These are phyloP conservation scores for Metarhizium guizhouense DNA, from an alignment of 2,329 filamentous ascomycete species.

Conservation along the genomic window DNA sequence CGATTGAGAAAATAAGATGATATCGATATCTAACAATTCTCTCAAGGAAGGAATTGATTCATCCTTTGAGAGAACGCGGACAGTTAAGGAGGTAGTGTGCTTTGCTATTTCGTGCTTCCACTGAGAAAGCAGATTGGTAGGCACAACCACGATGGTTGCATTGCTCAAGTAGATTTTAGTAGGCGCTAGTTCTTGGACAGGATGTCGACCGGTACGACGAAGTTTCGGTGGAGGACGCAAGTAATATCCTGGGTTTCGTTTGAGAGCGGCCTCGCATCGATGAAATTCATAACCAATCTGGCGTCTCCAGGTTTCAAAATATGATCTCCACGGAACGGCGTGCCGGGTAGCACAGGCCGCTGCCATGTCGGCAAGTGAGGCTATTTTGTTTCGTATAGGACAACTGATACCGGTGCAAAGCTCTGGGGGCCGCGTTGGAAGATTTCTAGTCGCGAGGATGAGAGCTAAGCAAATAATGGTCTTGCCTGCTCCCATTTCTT, in stretches of 20 bases:
- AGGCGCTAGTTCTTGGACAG: slow-evolving; percentile 17
- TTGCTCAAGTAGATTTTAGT: slow-evolving; percentile 54
- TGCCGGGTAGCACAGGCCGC: slow-evolving; percentile 58
- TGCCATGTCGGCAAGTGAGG: slow-evolving; percentile 65
- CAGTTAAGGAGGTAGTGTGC: slow-evolving; percentile 59
- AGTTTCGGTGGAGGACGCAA: slow-evolving; percentile 37
- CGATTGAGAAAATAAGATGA: slow-evolving; percentile 67
- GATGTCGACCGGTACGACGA: slow-evolving; percentile 13
- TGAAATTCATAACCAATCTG: slow-evolving; percentile 40
- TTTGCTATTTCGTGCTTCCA: slow-evolving; percentile 76
- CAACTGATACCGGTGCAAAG: slow-evolving; percentile 38
- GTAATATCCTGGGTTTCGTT: slow-evolving; percentile 51
- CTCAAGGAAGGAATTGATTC: slow-evolving; percentile 46
- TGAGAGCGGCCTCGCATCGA: slow-evolving; percentile 46
- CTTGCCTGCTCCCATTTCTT: slow-evolving; percentile 79
- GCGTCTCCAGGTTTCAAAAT: slow-evolving; percentile 44
- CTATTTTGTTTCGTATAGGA: slow-evolving; percentile 37
- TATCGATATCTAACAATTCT: slow-evolving; percentile 58
- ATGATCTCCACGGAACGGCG: slow-evolving; percentile 60
- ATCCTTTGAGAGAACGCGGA: slow-evolving; percentile 52
- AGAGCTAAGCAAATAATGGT: slow-evolving; percentile 76
- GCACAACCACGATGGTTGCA: slow-evolving; percentile 70
- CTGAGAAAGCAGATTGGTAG: slow-evolving; percentile 73
- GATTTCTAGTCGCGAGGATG: slow-evolving; percentile 65
- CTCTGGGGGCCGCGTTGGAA: slow-evolving; percentile 58